phyloP scores from a whole-genome alignment of 192 early-diverging fungal species.

The Coemansia sp. region DNA sequence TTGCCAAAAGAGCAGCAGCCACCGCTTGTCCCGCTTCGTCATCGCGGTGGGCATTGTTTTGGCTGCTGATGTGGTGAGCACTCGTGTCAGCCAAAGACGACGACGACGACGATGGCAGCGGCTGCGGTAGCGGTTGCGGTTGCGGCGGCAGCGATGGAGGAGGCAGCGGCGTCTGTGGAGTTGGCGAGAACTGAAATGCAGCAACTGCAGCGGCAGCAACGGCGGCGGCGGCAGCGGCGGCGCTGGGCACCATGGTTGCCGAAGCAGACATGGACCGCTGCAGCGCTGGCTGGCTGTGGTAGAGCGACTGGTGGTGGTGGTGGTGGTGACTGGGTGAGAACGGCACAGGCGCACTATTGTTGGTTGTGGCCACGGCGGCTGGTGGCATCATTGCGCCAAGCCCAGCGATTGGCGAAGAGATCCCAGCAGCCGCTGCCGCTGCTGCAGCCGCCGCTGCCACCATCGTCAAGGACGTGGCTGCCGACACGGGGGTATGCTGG shows the following conservation, averaged over 20 bases:
- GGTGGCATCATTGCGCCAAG: constrained; percentile 15
- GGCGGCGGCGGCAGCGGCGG: neutral
- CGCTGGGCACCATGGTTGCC: neutral
- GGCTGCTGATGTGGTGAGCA: no score
- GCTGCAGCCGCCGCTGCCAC: constrained; percentile 9
- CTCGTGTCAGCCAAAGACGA: no score
- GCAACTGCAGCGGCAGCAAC: constrained; percentile 34
- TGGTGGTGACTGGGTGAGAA: constrained; percentile 6
- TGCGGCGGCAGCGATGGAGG: no score
- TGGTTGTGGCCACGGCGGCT: neutral
- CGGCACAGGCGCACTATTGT: no score
- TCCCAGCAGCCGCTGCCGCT: no score
- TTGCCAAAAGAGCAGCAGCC: no score
- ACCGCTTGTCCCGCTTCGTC: no score
- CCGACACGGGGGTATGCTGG: no score
- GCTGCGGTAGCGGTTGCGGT: constrained; percentile 3
- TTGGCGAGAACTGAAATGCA: constrained; percentile 36
- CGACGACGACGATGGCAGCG: neutral
- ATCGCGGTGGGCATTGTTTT: no score
- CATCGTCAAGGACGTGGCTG: constrained; percentile 12
- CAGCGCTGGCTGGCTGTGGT: neutral
- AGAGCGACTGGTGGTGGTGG: constrained; percentile 4
- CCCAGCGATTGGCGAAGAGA: constrained; percentile 30
- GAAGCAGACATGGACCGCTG: constrained; percentile 2
- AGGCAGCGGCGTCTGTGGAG: neutral